Conservation (phyloP, 768 basidiomycete genomes). For the Phylloporus sp. region DNA sequence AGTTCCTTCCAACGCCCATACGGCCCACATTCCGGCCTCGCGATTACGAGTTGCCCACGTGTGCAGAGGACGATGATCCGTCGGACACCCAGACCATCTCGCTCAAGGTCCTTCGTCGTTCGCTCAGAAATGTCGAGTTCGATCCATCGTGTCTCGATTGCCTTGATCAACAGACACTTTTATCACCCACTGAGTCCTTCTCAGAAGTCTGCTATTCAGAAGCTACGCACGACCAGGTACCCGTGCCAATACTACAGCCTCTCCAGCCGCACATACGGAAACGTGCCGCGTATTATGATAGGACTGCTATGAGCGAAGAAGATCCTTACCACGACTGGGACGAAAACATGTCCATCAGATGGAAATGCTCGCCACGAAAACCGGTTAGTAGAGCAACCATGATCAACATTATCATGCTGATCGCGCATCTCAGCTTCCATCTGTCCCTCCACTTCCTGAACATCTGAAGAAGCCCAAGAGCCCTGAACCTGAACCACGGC, state of each 20-base stretch:
- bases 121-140: conserved; percentile 35
- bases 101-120: conserved; percentile 33
- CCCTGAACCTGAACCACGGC: conserved; percentile 11
- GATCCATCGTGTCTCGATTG: conserved; percentile 39
- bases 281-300: conserved; percentile 24
- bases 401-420: conserved; percentile 1
- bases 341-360: conserved; percentile 32
- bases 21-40: conserved; percentile 33
- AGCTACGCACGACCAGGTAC: conserved; percentile 34
- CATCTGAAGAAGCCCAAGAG: conserved; percentile 16
- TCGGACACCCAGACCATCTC: conserved; percentile 26
- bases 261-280: conserved; percentile 32
- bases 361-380: conserved; percentile 7
- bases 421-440: conserved; percentile 17
- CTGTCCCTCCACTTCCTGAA: conserved; percentile 28
- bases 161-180: conserved; percentile 41
- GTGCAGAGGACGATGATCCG: conserved; percentile 26
- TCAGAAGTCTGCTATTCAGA: conserved; percentile 41
- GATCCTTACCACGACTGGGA: conserved; percentile 35
- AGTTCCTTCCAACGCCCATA: conserved; percentile 30
- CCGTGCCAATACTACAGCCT: conserved; percentile 30
- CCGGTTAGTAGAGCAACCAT: conserved; percentile 15
- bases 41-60: conserved; percentile 30
- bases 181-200: conserved; percentile 39
- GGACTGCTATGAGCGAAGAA: conserved; percentile 33